Evolutionary conservation across 2,329 filamentous ascomycete genomes (phyloP), one percentile per base, ranked within the genome.

Genomic region (Clonostachys sp.): DNA sequence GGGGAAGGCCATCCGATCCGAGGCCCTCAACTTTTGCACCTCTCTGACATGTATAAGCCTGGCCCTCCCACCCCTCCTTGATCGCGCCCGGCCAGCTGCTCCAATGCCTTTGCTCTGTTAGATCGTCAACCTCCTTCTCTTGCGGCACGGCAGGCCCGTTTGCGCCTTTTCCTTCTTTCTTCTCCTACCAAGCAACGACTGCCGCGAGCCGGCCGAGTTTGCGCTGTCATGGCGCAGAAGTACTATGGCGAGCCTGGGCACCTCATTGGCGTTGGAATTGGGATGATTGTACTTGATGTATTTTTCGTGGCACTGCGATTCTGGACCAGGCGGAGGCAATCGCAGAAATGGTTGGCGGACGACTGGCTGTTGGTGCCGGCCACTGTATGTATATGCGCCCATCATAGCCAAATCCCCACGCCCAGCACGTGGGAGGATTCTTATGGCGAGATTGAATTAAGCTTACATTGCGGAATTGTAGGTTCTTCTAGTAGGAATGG

Each of bases 321-420:
- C 43, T 14, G 14, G 14, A 45, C 16, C n/a, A 12, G 43, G 34
- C 20, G 14, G 43, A 34, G 33, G 33, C 33, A 34, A 16, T 16
- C 14, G 12, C 20, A 35, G n/a, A n/a, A 24, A 34, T 16, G 34
- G 13, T 9, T 16, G 20, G 16, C 33, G 12, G 43, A 45, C 34
- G 43, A 45, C 20, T 45, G 43, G 43, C 20, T 45, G 24, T 16
- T 45, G 20, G 20, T 45, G 13, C 43, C 43, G 5, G 43, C 43
- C 12, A 45, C 43, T 14, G 43, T 16, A 36, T 30, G 24, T 30
- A 30, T 30, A 30, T 30, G 8, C 9, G 24, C 24, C 24, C 24
- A 30, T 30, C 24, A 30, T 30, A 5, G 24, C 24, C 24, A 30
- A 30, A 10, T 30, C 24, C 24, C 9, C 24, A 30, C 8, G 24